phyloP scores from a whole-genome alignment of 2,329 filamentous ascomycete species.

The Beauveria bassiana region DNA sequence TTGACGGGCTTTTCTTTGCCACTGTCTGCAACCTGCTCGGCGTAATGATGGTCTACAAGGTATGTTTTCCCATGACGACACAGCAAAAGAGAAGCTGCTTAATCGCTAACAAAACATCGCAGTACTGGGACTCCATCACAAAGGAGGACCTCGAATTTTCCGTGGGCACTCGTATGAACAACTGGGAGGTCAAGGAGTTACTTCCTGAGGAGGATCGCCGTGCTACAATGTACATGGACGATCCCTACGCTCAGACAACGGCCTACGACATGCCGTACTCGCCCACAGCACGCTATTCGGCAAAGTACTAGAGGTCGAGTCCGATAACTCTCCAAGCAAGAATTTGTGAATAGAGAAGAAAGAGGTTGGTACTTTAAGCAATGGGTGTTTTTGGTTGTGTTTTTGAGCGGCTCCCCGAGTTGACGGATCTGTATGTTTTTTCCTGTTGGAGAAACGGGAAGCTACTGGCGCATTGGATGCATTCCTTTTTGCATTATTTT shows the following conservation, averaged over 20 bases:
- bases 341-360: slow-evolving; percentile 3
- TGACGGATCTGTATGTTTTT: neutral
- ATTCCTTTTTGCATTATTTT: neutral
- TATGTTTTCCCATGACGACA: slow-evolving; percentile 21
- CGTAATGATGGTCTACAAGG: slow-evolving; percentile 99
- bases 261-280: slow-evolving; percentile 46
- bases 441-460: neutral
- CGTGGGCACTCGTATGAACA: slow-evolving; percentile 88
- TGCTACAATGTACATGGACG: slow-evolving; percentile 63
- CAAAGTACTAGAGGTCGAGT: slow-evolving; percentile 33
- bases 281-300: slow-evolving; percentile 36
- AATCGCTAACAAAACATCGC: slow-evolving; percentile 8
- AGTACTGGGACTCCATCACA: slow-evolving; percentile 99
- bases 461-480: neutral
- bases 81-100: too few relatives aligned
- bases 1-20: slow-evolving; percentile 90
- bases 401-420: neutral
- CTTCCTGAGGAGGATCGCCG: slow-evolving; percentile 74
- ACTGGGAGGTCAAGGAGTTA: slow-evolving; percentile 96
- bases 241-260: slow-evolving; percentile 52
- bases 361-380: neutral
- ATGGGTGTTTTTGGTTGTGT: neutral
- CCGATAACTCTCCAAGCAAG: neutral
- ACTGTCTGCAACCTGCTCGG: slow-evolving; percentile 88
- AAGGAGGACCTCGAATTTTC: slow-evolving; percentile 98